Conservation (phyloP, 331 rosid species). For the Dryas integrifolia region DNA sequence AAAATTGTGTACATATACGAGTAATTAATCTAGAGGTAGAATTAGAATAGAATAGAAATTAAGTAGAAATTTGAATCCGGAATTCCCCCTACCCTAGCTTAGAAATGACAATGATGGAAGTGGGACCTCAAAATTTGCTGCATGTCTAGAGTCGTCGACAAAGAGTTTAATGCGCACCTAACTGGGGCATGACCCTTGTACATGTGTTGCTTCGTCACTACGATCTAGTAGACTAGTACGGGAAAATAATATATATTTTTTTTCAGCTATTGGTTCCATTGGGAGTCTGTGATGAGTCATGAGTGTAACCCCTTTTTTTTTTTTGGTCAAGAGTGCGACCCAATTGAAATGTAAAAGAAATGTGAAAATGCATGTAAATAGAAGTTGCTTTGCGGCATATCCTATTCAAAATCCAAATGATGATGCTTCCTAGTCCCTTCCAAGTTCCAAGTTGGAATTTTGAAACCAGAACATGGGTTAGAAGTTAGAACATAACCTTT, state of each 20-base stretch:
- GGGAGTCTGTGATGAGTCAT: no score
- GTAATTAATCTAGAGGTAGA: neutral
- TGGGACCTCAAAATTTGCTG: neutral
- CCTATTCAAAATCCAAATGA: no score
- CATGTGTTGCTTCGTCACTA: neutral
- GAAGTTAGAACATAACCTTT: no score
- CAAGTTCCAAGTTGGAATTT: neutral
- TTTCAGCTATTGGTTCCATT: no score
- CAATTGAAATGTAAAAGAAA: neutral
- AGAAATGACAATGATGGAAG: slow-evolving; percentile 1
- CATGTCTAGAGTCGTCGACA: neutral
- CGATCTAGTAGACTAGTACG: no score
- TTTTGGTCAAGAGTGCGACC: no score
- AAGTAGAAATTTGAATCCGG: neutral
- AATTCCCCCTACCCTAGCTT: neutral
- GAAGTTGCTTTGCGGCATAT: no score
- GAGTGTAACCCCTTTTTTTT: no score
- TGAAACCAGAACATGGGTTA: neutral
- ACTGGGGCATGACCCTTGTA: neutral
- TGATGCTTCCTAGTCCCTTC: no score
- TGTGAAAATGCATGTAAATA: neutral
- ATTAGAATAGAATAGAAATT: neutral
- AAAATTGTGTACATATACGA: no score
- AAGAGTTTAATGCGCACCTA: neutral
- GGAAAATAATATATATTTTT: no score